These are phyloP conservation scores for Excoecaria cochinchinensis DNA, from an alignment of 345 rosid species.

Conservation along the genomic window DNA sequence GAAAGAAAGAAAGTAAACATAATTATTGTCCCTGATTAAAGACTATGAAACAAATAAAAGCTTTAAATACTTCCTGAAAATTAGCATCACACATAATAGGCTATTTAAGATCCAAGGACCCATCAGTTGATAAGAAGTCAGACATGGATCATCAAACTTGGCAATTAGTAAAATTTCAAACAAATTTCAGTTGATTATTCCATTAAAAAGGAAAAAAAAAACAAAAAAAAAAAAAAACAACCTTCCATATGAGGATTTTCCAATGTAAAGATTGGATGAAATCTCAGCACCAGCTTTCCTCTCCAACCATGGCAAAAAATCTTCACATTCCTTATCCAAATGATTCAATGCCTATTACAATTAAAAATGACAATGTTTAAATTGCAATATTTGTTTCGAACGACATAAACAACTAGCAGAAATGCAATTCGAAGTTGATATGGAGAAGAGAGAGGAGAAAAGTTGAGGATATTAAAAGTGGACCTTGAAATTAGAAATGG, in stretches of 20 bases:
- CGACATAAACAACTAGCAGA: background rate
- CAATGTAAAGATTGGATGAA: conserved; percentile 57
- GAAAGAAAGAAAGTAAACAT: no score
- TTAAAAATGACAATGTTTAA: background rate
- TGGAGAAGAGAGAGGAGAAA: conserved; percentile 11
- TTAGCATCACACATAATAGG: background rate
- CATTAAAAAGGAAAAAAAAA: background rate
- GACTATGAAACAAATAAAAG: background rate
- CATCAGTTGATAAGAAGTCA: background rate
- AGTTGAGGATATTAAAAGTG: background rate
- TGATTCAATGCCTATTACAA: conserved; percentile 28
- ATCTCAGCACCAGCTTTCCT: conserved; percentile 55
- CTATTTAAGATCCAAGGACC: background rate
- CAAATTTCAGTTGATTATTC: background rate
- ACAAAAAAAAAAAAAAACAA: conserved; percentile 1
- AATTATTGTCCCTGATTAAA: no score
- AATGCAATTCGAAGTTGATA: background rate
- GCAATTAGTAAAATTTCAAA: background rate
- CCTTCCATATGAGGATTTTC: conserved; percentile 74
- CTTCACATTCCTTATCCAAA: conserved; percentile 43
- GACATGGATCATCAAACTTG: background rate
- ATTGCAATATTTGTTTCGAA: background rate
- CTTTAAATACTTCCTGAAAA: background rate
- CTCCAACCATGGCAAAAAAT: conserved; percentile 85
- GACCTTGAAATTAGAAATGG: conserved; percentile 31